Evolutionary conservation across 768 basidiomycete species (phyloP), one percentile per base, ranked within the genome.

Genomic region (Macrolepiota dolichaula): DNA sequence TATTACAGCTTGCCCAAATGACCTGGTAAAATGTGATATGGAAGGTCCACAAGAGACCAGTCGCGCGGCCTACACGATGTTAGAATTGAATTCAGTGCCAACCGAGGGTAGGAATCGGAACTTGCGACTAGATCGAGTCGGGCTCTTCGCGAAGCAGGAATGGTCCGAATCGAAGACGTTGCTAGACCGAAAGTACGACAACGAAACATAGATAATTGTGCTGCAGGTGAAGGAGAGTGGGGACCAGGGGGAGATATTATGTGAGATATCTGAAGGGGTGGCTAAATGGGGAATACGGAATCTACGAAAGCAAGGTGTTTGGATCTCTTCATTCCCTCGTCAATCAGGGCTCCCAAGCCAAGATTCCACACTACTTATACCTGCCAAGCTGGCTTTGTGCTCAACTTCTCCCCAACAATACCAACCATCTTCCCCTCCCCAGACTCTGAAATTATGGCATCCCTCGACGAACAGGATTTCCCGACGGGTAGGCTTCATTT

Each of bases 1-100:
- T 13, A 68, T 66, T 19, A 70, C 65, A 22, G 67, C 70, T 38
- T 69, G 70, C 32, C 69, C 70, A 27, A 68, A 63, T 27, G 64
- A 44, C 54, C 65, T 29, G 3, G 59, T 27, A 4, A 22, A 13
- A 42, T 29, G 51, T 17, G 51, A 35, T 25, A 44, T 51, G 9
- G 24, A 52, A 25, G 12, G 22, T 22, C 22, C 35, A 12, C 12
- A 24, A 35, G 13, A 3, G 19, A 25, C 13, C 19, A 13, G 40
- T 38, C 54, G 24, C 42, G 36, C 4, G 22, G 25, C 40, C 38
- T 24, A 22, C 24, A 27, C 37, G 54, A 37, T 3, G 47, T 44
- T 27, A 24, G 35, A 15, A 27, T 50, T 37, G 25, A 32, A 25
- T 42, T 32, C 24, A 27, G 24, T 17, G 10, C 13, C 4, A 11